phyloP scores from a whole-genome alignment of 2,329 filamentous ascomycete genomes.

The Aspergillus sergii region DNA sequence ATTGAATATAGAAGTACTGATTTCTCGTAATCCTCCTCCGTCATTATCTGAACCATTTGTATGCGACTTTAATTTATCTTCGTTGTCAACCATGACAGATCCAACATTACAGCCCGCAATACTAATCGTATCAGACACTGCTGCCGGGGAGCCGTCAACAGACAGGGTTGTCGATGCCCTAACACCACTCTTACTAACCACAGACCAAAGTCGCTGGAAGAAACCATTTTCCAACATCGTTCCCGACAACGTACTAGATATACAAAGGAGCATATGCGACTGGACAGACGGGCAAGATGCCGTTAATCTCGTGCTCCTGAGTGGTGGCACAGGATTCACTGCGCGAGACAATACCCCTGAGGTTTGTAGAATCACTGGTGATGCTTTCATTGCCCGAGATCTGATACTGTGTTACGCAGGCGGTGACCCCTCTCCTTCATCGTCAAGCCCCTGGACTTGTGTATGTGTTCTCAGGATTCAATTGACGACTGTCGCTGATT shows the following conservation, averaged over 20 bases:
- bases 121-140: constrained; percentile 88
- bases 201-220: constrained; percentile 69
- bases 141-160: constrained; percentile 73
- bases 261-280: constrained; percentile 69
- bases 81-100: constrained; percentile 29
- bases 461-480: constrained; percentile 44
- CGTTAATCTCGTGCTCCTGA: constrained; percentile 79
- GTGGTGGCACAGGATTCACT: constrained; percentile 92
- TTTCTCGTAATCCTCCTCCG: background rate
- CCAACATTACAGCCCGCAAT: constrained; percentile 69
- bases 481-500: constrained; percentile 19
- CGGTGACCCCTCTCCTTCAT: constrained; percentile 75
- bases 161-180: constrained; percentile 73
- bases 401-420: constrained; percentile 53
- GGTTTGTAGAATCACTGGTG: constrained; percentile 52
- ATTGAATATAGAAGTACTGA: background rate
- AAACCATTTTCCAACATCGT: constrained; percentile 73
- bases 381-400: constrained; percentile 2
- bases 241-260: constrained; percentile 71
- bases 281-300: constrained; percentile 71
- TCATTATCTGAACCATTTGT: background rate
- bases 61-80: background rate
- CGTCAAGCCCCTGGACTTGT: constrained; percentile 86
- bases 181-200: constrained; percentile 66
- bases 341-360: constrained; percentile 84